Base-by-base conservation (phyloP, 805 yeast genomes). In the Cyberlindnera suaveolens region DNA sequence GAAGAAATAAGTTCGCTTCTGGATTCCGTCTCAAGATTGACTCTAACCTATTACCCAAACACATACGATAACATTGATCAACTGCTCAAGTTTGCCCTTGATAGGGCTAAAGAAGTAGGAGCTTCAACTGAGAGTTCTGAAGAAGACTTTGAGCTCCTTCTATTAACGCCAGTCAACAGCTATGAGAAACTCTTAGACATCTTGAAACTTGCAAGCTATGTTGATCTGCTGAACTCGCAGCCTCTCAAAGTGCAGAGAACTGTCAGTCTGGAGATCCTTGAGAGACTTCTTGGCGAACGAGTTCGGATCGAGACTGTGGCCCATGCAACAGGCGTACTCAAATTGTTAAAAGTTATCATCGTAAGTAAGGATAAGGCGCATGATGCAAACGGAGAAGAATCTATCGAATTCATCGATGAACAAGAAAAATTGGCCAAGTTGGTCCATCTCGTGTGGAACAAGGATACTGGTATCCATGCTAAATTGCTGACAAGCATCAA, bases 401-500 rank as follows among this genome's bases (percentile, higher is more conserved):
- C 66, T 1, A 26, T 51, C 5, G 78, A 71, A 6, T 68, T 68
- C 46, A 56, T 70, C 20, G 51, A 54, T 9, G 71, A 71, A 37
- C 84, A 79, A 53, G 85, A 84, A 52, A 71, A 74, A 43, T 60
- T 91, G 4, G 80, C 91, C 17, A 82, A 84, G 54, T 60, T 87
- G 11, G 66, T 87, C 3, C 93, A 84, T 56, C 67, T 85, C 46
- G 59, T 89, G 4, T 70, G 73, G 43, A 69, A 71, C 46, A 66
- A 66, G 34, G 75, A 78, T 54, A 68, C 78, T 26, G 61, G 63
- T 6, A 33, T 41, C 8, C 73, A 76, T 34, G 65, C 73, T 33
- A 69, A 71, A 42, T 59, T 81, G 37, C 59, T 80, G 9, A 64
- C 67, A 32, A 58, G 57, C 2, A 68, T 78, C 6, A 70, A 70